Conservation (phyloP, 345 rosid genomes). For the Rhodomyrtus tomentosa region DNA sequence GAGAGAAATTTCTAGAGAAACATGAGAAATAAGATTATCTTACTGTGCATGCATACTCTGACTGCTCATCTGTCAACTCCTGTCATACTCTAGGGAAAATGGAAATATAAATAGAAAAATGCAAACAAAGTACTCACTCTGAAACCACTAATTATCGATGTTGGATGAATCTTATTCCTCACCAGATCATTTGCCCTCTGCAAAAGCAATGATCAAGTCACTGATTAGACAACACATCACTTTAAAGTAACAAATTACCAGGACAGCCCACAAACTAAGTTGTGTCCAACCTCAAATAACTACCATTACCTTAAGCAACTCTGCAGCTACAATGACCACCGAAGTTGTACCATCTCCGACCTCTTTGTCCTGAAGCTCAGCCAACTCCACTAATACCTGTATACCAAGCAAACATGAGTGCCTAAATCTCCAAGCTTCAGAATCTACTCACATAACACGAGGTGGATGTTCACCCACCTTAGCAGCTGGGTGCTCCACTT, state of each 20-base stretch:
- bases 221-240: background rate
- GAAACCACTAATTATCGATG: constrained; percentile 91
- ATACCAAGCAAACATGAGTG: background rate
- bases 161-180: constrained; percentile 95
- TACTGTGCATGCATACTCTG: background rate
- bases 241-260: background rate
- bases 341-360: constrained; percentile 98
- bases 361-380: constrained; percentile 96
- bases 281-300: background rate
- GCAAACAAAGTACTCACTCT: constrained; percentile 37
- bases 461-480: constrained; percentile 31
- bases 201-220: constrained; percentile 1
- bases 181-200: constrained; percentile 96
- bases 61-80: background rate
- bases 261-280: background rate
- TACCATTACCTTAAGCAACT: constrained; percentile 51
- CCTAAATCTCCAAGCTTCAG: background rate
- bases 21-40: background rate
- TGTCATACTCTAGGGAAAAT: background rate
- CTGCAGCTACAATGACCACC: constrained; percentile 91
- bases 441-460: background rate
- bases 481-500: constrained; percentile 98
- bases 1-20: background rate
- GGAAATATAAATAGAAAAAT: background rate
- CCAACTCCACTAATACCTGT: constrained; percentile 93